A percentile compares a stretch with the other conserved stretches of the same genome.
Evolutionary conservation across 208 protist genomes (phyloP).

Genomic region (Leishmania tropica): DNA sequence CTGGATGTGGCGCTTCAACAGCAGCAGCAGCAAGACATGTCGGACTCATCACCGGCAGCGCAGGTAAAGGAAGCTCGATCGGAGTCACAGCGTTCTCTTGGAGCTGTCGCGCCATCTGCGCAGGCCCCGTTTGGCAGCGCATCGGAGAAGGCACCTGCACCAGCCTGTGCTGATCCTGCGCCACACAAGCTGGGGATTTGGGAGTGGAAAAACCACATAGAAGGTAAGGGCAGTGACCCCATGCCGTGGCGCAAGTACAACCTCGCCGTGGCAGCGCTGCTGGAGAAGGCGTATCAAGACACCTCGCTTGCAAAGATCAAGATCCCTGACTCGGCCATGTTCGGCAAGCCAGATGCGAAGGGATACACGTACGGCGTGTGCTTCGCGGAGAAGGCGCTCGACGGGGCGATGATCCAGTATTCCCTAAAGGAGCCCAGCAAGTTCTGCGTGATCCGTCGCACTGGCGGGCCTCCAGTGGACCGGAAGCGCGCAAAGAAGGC

Average conservation of each 20-base stretch:
- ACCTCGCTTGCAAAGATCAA: slow-evolving; percentile 22
- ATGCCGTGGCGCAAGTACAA: slow-evolving; percentile 56
- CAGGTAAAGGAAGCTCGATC: slow-evolving; percentile 2
- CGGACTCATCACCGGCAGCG: background rate
- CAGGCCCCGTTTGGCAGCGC: slow-evolving; percentile 17
- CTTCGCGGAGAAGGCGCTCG: slow-evolving; percentile 46
- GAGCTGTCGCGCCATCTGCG: slow-evolving; percentile 3
- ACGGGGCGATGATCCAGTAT: slow-evolving; percentile 66
- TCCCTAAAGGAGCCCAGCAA: slow-evolving; percentile 31
- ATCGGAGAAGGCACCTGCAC: background rate
- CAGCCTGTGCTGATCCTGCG: background rate
- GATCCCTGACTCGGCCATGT: slow-evolving; percentile 42
- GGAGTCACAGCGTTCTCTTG: background rate
- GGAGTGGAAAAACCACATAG: slow-evolving; percentile 58
- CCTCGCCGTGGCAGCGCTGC: slow-evolving; percentile 41
- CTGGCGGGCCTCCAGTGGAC: slow-evolving; percentile 32
- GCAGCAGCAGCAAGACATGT: background rate
- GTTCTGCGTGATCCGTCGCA: slow-evolving; percentile 48
- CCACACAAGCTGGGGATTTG: slow-evolving; percentile 36
- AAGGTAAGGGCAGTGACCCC: slow-evolving; percentile 42
- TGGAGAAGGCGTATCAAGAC: slow-evolving; percentile 53
- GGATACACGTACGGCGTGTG: slow-evolving; percentile 60
- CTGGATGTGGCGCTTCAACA: slow-evolving; percentile 43
- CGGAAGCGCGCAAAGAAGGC: slow-evolving; percentile 25
- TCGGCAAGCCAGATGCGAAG: slow-evolving; percentile 7